Conservation (phyloP, 129 eudicot species). For the Chrysanthemum seticuspe region DNA sequence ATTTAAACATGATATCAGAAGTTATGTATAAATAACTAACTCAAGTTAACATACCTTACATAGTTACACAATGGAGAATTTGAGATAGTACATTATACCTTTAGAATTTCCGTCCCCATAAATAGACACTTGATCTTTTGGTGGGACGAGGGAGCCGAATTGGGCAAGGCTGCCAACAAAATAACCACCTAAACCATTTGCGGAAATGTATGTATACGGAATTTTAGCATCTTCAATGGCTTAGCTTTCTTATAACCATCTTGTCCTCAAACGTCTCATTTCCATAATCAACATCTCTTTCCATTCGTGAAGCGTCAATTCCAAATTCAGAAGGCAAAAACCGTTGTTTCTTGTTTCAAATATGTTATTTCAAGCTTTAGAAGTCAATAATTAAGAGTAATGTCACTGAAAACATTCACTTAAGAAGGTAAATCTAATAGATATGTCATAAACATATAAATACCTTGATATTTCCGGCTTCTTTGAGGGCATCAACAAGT, state of each 20-base stretch:
- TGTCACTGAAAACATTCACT: too few relatives aligned
- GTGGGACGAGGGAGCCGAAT: constrained; percentile 34
- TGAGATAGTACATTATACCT: constrained; percentile 21
- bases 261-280: constrained; percentile 42
- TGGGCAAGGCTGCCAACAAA: constrained; percentile 45
- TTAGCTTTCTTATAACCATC: constrained; percentile 39
- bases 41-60: not conserved
- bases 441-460: too few relatives aligned
- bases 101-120: constrained; percentile 46
- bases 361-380: too few relatives aligned
- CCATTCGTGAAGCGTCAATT: constrained; percentile 42
- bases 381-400: too few relatives aligned
- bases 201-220: constrained; percentile 50
- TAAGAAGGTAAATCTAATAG: too few relatives aligned
- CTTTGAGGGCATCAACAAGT: constrained; percentile 76
- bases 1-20: not conserved
- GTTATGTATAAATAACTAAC: not conserved
- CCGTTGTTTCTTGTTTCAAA: constrained; percentile 23
- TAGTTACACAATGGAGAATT: not conserved
- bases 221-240: constrained; percentile 52
- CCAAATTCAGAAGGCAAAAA: constrained; percentile 66
- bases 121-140: constrained; percentile 34
- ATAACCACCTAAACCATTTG: constrained; percentile 53
- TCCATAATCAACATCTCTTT: constrained; percentile 31
- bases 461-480: constrained; percentile 66